These are phyloP conservation scores for Trypanosoma scelopori DNA, from an alignment of 208 protist species.

Conservation along the genomic window DNA sequence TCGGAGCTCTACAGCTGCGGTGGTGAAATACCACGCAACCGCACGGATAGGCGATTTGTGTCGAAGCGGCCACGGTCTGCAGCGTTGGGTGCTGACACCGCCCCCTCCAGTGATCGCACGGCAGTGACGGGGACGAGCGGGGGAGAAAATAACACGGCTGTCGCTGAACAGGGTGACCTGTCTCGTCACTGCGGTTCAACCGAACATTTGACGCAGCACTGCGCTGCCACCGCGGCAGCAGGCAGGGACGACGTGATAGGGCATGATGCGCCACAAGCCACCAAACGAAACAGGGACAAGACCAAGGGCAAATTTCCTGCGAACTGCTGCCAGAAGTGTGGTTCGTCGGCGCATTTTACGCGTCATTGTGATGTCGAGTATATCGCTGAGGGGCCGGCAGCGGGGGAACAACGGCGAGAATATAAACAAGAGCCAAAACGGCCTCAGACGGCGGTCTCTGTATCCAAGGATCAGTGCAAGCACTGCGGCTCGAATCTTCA, in stretches of 20 bases:
- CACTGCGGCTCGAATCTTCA: constrained; percentile 69
- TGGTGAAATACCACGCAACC: constrained; percentile 50
- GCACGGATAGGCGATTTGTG: background rate
- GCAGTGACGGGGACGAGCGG: background rate
- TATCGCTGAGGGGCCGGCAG: background rate
- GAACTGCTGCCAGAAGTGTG: constrained; percentile 48
- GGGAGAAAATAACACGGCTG: background rate
- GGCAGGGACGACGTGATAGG: background rate
- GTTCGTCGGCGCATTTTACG: constrained; percentile 36
- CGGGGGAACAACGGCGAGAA: background rate
- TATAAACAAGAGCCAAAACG: background rate
- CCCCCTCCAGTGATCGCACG: background rate
- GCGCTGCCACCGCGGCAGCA: background rate
- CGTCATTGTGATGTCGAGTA: constrained; percentile 39
- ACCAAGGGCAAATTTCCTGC: constrained; percentile 21
- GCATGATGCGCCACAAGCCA: background rate
- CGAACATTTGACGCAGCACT: constrained; percentile 18
- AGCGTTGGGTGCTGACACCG: background rate
- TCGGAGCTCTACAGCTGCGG: constrained; percentile 60
- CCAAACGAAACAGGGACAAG: background rate
- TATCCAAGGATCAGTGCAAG: constrained; percentile 79
- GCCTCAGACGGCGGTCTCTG: constrained; percentile 27
- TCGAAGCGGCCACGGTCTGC: constrained; percentile 3
- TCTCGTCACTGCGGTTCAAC: constrained; percentile 14
- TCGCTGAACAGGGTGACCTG: background rate